A percentile compares a stretch with the other conserved stretches of the same genome.
These are phyloP conservation scores for Aphanomyces astaci DNA, from an alignment of 352 stramenopile genomes.

Conservation along the genomic window DNA sequence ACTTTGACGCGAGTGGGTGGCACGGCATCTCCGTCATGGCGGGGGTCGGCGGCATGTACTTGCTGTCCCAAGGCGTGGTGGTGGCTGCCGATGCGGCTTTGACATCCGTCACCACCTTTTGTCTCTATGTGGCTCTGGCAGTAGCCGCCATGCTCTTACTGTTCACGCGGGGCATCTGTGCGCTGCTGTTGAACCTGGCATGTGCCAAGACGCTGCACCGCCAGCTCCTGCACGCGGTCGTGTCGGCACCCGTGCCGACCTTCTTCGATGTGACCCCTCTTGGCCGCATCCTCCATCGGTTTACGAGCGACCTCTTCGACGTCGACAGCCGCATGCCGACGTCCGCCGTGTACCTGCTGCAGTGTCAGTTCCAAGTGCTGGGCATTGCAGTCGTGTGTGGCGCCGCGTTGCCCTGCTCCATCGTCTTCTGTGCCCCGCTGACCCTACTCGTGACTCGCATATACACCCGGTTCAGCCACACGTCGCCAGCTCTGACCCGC, in stretches of 20 bases:
- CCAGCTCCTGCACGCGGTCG: background rate
- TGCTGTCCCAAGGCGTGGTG: background rate
- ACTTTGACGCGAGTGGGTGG: slow-evolving; percentile 8
- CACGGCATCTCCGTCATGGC: background rate
- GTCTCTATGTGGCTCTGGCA: background rate
- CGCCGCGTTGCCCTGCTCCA: slow-evolving; percentile 34
- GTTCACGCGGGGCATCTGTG: slow-evolving; percentile 28
- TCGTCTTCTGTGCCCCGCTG: slow-evolving; percentile 43
- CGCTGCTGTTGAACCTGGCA: background rate
- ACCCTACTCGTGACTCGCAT: slow-evolving; percentile 63
- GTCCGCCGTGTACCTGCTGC: slow-evolving; percentile 31
- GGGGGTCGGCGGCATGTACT: background rate
- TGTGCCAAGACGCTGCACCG: background rate
- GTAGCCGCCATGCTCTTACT: slow-evolving; percentile 5
- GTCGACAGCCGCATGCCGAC: background rate
- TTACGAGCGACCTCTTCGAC: slow-evolving; percentile 6
- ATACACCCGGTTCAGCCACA: slow-evolving; percentile 91
- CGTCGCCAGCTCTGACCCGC: slow-evolving; percentile 88
- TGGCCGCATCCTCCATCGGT: slow-evolving; percentile 64
- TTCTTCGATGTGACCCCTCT: slow-evolving; percentile 30
- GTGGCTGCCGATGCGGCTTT: background rate
- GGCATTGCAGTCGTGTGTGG: slow-evolving; percentile 46
- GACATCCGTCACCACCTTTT: background rate
- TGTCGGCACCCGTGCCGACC: background rate
- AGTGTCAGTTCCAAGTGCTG: slow-evolving; percentile 37